phyloP scores from a whole-genome alignment of 2,329 filamentous ascomycete genomes.

The Cordyceps cicadae region DNA sequence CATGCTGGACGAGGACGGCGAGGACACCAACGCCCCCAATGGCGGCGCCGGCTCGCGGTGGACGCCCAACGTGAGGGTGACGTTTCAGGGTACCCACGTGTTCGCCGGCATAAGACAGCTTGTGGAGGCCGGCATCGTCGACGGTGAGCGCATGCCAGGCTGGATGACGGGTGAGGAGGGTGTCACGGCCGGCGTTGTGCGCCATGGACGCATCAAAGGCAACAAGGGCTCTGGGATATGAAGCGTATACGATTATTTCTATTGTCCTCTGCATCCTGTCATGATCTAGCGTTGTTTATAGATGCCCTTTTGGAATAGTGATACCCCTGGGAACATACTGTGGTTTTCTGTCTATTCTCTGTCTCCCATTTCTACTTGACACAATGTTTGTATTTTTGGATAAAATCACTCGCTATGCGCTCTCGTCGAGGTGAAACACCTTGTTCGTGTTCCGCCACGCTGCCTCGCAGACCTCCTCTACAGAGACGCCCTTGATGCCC shows the following conservation, averaged over 20 bases:
- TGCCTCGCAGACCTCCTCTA: constrained; percentile 79
- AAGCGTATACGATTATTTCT: neutral
- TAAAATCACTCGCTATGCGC: constrained; percentile 19
- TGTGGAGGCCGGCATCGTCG: constrained; percentile 66
- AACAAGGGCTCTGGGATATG: constrained; percentile 48
- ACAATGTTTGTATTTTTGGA: no score
- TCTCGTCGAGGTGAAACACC: constrained; percentile 66
- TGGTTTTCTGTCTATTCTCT: constrained; percentile 9
- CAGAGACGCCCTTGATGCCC: constrained; percentile 67
- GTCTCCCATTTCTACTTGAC: no score
- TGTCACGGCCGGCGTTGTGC: constrained; percentile 64
- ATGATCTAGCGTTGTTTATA: neutral
- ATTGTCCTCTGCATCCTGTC: neutral
- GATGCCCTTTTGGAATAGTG: constrained; percentile 5
- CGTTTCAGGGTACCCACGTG: constrained; percentile 68
- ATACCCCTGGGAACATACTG: constrained; percentile 5
- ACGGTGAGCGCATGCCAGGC: constrained; percentile 71
- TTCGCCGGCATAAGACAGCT: constrained; percentile 73
- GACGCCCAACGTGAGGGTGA: constrained; percentile 44
- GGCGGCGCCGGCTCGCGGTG: constrained; percentile 18
- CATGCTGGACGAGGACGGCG: constrained; percentile 23
- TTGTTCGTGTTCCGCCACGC: constrained; percentile 73
- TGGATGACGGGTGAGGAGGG: constrained; percentile 89
- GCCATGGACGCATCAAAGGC: constrained; percentile 55
- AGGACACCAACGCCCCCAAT: neutral